Evolutionary conservation across 495 filamentous ascomycete species (phyloP), one percentile per base, ranked within the genome.

Genomic region (Geoglossum glabrum): DNA sequence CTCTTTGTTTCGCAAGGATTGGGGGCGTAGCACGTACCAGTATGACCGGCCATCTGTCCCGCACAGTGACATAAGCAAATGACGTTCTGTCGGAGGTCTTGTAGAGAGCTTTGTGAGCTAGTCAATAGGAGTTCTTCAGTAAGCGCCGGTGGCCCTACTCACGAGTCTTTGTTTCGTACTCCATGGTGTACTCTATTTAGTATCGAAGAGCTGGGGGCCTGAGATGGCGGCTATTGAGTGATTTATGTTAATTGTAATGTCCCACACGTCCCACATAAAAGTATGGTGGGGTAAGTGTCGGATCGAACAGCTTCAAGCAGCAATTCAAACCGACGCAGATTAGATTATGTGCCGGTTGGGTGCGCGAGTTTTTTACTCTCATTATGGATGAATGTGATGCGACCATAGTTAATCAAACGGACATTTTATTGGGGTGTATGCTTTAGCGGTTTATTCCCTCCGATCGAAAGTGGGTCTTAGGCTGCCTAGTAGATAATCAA

Each of bases 11-110:
- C 33, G 28, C 25, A 9, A 38, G 26, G 23, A 13, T 4, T 23
- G 57, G 19, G 19, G 19, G 1, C 17, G 49, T 21, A 27, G n/a
- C 19, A 64, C 79, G 65, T 61, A 95, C 90, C 52, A 98, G 69
- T 65, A 98, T 97, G 45, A 95, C 75, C 9, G 92, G 92, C 92
- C 92, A 97, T 65, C 92, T 77, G 45, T 89, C 83, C 61, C 82
- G 76, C 25, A 82, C 88, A 21, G 90, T 92, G 61, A 81, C 64
- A 64, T 79, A 90, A 55, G 85, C 92, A 64, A 97, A 97, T 56
- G 89, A 96, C 17, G 74, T 85, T 63, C 76, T 79, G 73, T 96
- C 87, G 59, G 79, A 78, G 55, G 86, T 96, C 58, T 71, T 73
- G 65, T 83, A 90, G 51, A 76, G 80, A n/a, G 83, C 88, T 96